Base-by-base conservation (phyloP, 345 rosid genomes). In the Sonneratia alba region DNA sequence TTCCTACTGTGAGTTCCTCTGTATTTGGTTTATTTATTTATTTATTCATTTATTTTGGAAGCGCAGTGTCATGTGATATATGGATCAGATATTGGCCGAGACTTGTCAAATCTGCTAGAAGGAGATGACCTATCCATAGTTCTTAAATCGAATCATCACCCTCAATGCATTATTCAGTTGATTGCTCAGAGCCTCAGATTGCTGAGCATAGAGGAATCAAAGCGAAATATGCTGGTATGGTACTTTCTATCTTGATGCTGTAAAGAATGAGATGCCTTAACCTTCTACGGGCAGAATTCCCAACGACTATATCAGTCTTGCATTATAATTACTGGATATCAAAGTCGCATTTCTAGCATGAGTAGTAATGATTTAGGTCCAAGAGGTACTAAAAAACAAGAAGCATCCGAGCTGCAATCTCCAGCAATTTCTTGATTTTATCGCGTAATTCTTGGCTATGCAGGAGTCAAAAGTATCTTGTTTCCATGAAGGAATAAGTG, bases 401-500 rank as follows among this genome's bases (percentile, higher is more conserved):
- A 9, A 47, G 3, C 43, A 27, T 11, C 51, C 51, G 3, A 47
- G 2, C 8, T 47, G 64, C 9, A 66, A 2, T 5, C 4, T 7
- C 40, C 48, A 36, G 61, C 19, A 43, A 27, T 45, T 34, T 11
- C 61, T 75, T 70, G 37, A 36, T 74, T 49, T 47, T 61, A n/a
- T 32, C 48, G n/a, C 27, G 57, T 27, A 36, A 10, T 62, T 66
- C 38, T 48, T 1, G 6, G 55, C 59, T 68, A 37, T 78, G 71
- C 86, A 94, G 98, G 93, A 90, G 59, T 77, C 97, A 0, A 90
- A 87, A 70, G 77, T 94, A 59, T 76, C 89, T 76, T 87, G 89
- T 70, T 83, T 94, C 79, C 86, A 91, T 32, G 97, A 94, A 81
- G 97, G 98, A 66, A 90, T 94, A 42, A 87, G 87, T 76, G 88